Evolutionary conservation across 768 basidiomycete species (phyloP), one percentile per base, ranked within the genome.

Genomic region (Leucosporidium yakuticum): DNA sequence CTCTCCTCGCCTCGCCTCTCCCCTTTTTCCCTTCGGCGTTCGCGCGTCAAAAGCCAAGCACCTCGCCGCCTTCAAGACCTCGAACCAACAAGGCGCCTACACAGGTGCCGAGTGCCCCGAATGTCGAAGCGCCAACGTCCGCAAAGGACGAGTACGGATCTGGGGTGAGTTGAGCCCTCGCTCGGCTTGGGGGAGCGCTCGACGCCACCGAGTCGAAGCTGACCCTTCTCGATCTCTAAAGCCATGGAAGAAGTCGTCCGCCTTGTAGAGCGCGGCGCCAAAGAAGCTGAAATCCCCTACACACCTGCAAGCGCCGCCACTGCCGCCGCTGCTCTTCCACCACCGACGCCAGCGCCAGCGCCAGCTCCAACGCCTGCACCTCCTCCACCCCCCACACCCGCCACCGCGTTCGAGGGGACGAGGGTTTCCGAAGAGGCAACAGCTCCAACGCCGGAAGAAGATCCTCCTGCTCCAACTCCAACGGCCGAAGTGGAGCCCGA

Each of bases 201-300:
- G 39, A 3, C 39, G 39, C n/a, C n/a, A 44, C 3, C 11, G 14
- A 7, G 39, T 12, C 34, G 5, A 12, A 15, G 4, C 12, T 11
- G 2, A 4, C 51, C 5, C 51, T 1, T 20, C n/a, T 53, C 14
- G 19, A 25, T 3, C 27, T 14, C 19, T 6, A 20, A 25, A 54
- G 53, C 53, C 27, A 54, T 54, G 53, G 53, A 54, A 27, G 53
- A 54, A 29, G 53, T 54, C 53, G 53, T 54, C 2, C 27, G 53
- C 1, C 53, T 54, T 4, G 53, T 54, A 2, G 53, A 54, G 14
- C 53, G 53, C 11, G 53, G 53, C 0, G 53, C 53, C 15, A 54
- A 54, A 17, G 53, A 29, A 4, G 25, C 27, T 1, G 53, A 54
- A 14, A 20, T 27, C 27, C 53, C 31, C 14, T 54, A 54, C 11